These are phyloP conservation scores for Piloderma croceum DNA, from an alignment of 768 basidiomycete genomes.

Conservation along the genomic window DNA sequence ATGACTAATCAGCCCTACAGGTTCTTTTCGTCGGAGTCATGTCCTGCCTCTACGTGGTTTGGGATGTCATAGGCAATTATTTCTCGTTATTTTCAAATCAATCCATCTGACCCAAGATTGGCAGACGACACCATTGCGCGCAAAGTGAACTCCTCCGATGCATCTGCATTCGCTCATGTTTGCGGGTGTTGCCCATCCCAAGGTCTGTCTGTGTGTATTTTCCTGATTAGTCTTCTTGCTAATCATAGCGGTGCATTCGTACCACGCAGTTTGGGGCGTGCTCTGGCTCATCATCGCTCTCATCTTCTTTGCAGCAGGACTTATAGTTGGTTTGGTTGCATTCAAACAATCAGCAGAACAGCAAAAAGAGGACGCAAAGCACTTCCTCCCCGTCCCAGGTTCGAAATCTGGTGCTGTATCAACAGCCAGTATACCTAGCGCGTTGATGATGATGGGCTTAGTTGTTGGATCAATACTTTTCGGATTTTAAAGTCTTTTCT, in stretches of 20 bases:
- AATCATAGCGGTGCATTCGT: too few relatives aligned
- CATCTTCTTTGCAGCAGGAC: conserved; percentile 65
- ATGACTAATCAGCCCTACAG: conserved; percentile 26
- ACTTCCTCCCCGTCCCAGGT: conserved; percentile 61
- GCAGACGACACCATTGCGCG: conserved; percentile 79
- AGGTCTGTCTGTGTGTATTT: too few relatives aligned
- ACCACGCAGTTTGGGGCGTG: conserved; percentile 79
- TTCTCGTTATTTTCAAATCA: not conserved
- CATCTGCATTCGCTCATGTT: conserved; percentile 75
- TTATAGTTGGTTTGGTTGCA: conserved; percentile 71
- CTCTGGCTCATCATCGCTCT: conserved; percentile 79
- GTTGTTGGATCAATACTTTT: too few relatives aligned
- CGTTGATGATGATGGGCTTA: too few relatives aligned
- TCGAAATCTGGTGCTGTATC: conserved; percentile 31
- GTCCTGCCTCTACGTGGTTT: conserved; percentile 82
- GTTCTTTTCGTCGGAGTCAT: conserved; percentile 81
- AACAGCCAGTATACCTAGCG: too few relatives aligned
- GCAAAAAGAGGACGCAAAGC: conserved; percentile 44
- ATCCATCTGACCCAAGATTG: not conserved
- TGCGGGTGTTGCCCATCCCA: conserved; percentile 83
- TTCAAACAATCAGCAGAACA: conserved; percentile 72
- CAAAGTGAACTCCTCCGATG: conserved; percentile 85
- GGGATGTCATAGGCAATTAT: conserved; percentile 75
- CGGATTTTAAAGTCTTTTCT: too few relatives aligned
- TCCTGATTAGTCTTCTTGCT: too few relatives aligned